Conservation (phyloP, 768 basidiomycete species). For the Suillus clintonianus region DNA sequence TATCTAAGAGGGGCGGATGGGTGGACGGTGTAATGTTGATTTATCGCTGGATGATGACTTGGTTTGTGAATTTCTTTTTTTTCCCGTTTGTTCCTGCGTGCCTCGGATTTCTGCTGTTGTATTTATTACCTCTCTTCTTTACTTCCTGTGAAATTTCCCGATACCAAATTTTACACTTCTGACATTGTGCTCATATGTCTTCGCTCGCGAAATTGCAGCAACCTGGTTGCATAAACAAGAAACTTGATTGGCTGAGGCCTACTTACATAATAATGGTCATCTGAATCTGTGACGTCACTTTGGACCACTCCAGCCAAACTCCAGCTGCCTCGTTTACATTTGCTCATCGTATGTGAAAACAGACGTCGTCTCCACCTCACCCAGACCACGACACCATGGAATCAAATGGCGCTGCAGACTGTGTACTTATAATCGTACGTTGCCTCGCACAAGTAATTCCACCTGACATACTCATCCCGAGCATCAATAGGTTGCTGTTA, state of each 20-base stretch:
- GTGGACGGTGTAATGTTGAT: constrained; percentile 1
- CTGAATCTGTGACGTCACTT: constrained; percentile 30
- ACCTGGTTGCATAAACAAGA: too few relatives aligned
- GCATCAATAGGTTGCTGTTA: constrained; percentile 59
- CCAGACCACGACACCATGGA: neutral
- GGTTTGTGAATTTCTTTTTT: constrained; percentile 7
- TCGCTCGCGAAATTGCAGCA: neutral
- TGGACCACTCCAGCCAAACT: too few relatives aligned
- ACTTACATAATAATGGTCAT: neutral
- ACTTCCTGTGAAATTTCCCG: neutral
- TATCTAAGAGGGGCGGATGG: constrained; percentile 42
- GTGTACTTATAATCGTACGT: neutral
- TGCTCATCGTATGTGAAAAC: too few relatives aligned
- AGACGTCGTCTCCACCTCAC: neutral
- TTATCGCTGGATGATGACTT: constrained; percentile 8
- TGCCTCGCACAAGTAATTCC: neutral
- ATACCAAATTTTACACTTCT: constrained; percentile 2
- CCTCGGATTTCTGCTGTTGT: neutral
- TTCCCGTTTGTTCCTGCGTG: neutral
- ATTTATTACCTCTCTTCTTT: constrained; percentile 1
- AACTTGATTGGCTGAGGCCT: too few relatives aligned
- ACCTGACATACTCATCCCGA: neutral
- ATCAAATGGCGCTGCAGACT: neutral
- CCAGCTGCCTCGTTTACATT: too few relatives aligned
- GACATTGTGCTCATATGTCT: neutral